Evolutionary conservation across 2,329 filamentous ascomycete genomes (phyloP), one percentile per base, ranked within the genome.

Genomic region (Lasiodiplodia theobromae): DNA sequence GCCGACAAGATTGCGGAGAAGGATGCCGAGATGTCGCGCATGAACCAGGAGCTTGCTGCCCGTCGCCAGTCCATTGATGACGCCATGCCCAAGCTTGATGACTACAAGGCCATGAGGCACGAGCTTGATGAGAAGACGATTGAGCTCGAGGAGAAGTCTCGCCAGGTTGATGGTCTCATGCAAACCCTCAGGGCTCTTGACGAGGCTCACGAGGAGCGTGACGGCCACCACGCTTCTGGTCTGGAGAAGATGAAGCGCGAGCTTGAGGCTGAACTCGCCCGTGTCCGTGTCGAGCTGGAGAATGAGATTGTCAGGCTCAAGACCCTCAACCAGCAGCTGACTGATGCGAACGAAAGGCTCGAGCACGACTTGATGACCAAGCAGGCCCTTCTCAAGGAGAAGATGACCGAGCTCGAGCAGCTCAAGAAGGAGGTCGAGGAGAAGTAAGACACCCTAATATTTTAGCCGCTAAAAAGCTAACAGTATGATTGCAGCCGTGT

Each of bases 131-230:
- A 68, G 57, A 68, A 60, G 57, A 63, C 57, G 10, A 68, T 53
- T 34, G 66, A 68, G 16, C 54, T 64, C 7, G 67, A 64, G 40
- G 67, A 68, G 51, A 68, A 68, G 57, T 62, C 54, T 68, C 66
- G 66, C 57, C 66, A 68, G 25, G 66, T 68, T 25, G 66, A 68
- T n/a, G 66, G 66, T n/a, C 66, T 68, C 44, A 68, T 68, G 66
- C 56, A 62, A n/a, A 68, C 66, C 4, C 34, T 68, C 16, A 53
- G 57, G 38, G 57, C 57, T 40, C 66, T 68, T 18, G 57, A 68
- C 16, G 54, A 68, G 38, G 49, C 66, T 34, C 66, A 68, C 34
- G 66, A 68, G 16, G 66, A 68, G 28, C 56, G 66, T 25, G 66
- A 68, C 18, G 66, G 66, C 37, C 66, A 68, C 66, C 57, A 68